Conservation (phyloP, 129 eudicot species). For the Centaurea solstitialis region DNA sequence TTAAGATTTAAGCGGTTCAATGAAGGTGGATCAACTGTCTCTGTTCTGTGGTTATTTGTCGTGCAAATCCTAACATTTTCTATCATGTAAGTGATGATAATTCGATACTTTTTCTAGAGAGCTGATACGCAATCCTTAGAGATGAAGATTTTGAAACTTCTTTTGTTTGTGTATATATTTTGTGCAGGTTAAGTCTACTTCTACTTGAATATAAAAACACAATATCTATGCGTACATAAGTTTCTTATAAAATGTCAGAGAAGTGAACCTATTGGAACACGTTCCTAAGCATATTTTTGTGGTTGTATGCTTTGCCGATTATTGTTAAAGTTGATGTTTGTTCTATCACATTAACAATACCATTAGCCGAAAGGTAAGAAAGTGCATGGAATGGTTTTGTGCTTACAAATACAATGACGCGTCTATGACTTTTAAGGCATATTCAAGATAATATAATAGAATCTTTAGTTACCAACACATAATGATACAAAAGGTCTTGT, state of each 20-base stretch:
- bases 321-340: neutral
- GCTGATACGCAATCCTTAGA: neutral
- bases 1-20: too few relatives aligned
- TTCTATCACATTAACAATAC: neutral
- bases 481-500: neutral
- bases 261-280: neutral
- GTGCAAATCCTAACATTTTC: neutral
- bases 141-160: neutral
- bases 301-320: neutral
- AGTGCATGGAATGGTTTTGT: neutral
- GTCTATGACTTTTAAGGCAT: neutral
- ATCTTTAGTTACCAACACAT: neutral
- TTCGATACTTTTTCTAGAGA: neutral
- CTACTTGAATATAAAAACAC: neutral
- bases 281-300: neutral
- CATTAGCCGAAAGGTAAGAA: neutral
- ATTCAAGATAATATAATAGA: neutral
- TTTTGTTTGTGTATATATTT: neutral
- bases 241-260: too few relatives aligned
- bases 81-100: neutral
- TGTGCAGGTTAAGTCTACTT: neutral
- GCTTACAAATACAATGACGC: neutral
- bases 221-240: neutral
- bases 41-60: neutral
- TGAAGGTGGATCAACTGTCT: neutral